Evolutionary conservation across 495 filamentous ascomycete genomes (phyloP).

Genomic region (Elasticomyces elasticus): DNA sequence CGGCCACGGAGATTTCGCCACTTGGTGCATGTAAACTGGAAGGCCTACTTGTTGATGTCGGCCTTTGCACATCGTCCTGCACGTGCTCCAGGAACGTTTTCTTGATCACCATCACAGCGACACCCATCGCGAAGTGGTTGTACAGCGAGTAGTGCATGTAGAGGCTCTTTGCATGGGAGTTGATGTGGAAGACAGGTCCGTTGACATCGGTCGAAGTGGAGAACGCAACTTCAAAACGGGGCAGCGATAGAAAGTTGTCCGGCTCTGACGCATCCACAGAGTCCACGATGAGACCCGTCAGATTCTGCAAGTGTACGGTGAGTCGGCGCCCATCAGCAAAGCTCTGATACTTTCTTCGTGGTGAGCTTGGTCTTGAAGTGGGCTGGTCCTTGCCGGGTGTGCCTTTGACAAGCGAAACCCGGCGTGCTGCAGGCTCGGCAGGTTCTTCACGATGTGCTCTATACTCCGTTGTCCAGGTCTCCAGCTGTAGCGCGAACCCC

Average conservation of each 20-base stretch:
- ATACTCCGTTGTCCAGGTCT: slow-evolving; percentile 88
- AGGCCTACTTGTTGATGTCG: not conserved
- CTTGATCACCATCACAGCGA: slow-evolving; percentile 66
- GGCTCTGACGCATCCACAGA: slow-evolving; percentile 71
- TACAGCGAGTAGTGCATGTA: slow-evolving; percentile 86
- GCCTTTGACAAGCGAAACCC: slow-evolving; percentile 36
- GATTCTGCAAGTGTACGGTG: slow-evolving; percentile 64
- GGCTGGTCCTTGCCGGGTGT: slow-evolving; percentile 43
- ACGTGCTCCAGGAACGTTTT: slow-evolving; percentile 51
- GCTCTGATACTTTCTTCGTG: slow-evolving; percentile 41
- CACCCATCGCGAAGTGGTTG: slow-evolving; percentile 79
- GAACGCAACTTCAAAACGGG: slow-evolving; percentile 75
- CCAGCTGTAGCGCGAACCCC: slow-evolving; percentile 75
- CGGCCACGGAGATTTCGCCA: not conserved
- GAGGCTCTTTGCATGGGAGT: slow-evolving; percentile 66
- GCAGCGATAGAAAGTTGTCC: slow-evolving; percentile 77
- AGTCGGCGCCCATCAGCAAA: slow-evolving; percentile 73
- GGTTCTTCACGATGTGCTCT: slow-evolving; percentile 63
- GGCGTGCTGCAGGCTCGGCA: slow-evolving; percentile 43
- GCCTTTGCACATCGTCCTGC: not conserved
- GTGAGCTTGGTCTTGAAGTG: slow-evolving; percentile 48
- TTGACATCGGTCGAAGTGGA: slow-evolving; percentile 75
- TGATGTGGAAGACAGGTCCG: slow-evolving; percentile 78
- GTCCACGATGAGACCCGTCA: slow-evolving; percentile 86
- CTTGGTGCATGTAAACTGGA: slow-evolving; percentile 6